Percentiles rank a stretch among this genome's conserved stretches.
phyloP scores from a whole-genome alignment of 208 protist genomes.

The Vickermania spadyakhi region DNA sequence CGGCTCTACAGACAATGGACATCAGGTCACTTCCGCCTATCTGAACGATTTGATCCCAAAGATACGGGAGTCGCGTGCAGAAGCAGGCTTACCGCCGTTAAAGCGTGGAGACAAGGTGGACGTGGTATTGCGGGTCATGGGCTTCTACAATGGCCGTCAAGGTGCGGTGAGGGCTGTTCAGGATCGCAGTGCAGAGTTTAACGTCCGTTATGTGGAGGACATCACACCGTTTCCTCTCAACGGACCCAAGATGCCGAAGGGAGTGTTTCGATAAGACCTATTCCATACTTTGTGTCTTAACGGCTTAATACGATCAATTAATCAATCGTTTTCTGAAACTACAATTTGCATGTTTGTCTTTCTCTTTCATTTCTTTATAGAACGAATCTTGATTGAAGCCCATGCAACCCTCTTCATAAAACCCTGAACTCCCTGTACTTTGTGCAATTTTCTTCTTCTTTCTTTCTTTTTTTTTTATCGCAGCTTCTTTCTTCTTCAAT shows the following conservation, averaged over 20 bases:
- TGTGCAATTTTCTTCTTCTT: neutral
- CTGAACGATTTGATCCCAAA: constrained; percentile 74
- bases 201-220: constrained; percentile 81
- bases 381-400: neutral
- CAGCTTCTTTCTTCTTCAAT: neutral
- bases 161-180: constrained; percentile 80
- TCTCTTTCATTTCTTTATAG: constrained; percentile 2
- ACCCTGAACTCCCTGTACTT: too few relatives aligned
- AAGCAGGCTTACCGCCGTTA: constrained; percentile 27
- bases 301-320: constrained; percentile 1
- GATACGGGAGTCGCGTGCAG: constrained; percentile 54
- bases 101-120: constrained; percentile 69
- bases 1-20: constrained; percentile 78
- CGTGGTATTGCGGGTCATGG: constrained; percentile 86
- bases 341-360: constrained; percentile 1
- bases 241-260: constrained; percentile 82
- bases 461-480: neutral
- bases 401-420: too few relatives aligned
- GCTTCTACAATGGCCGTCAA: constrained; percentile 86
- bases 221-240: constrained; percentile 88
- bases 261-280: constrained; percentile 64
- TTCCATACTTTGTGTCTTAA: neutral
- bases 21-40: constrained; percentile 84
- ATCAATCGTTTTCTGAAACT: constrained; percentile 3
- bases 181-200: constrained; percentile 64